Evolutionary conservation across 805 yeast genomes (phyloP), one percentile per base, ranked within the genome.

Genomic region (Schizosaccharomyces osmophilus): DNA sequence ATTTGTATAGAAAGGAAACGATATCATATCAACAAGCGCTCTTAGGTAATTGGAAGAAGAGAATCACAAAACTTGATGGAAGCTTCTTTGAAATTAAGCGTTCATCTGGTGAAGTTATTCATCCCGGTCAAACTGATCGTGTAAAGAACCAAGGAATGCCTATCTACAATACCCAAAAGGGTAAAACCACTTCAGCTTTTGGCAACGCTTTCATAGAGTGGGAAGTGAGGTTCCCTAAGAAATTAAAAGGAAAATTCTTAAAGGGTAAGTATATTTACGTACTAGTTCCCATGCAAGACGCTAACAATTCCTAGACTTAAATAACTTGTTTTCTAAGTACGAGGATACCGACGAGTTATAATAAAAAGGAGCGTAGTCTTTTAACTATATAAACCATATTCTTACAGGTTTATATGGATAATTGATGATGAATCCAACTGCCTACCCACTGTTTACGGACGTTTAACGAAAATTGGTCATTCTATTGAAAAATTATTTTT

Each of bases 111-210:
- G 73, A 73, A 41, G 68, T 76, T 9, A 81, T 85, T 1, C 65
- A 73, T 57, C 74, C 81, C 67, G 94, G 94, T 2, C 85, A 87
- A 65, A 75, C 84, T 6, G 95, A 93, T 70, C 71, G 76, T 2
- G 65, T 90, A 42, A 73, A 75, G 64, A 88, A 85, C 5, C 82
- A 79, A 67, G 98, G 98, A 29, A 87, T 93, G 97, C 97, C 97
- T 1, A 64, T 75, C 4, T 65, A 67, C 29, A 76, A 57, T 26
- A 15, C n/a, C 5, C 48, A 31, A 15, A 41, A 36, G 24, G 39
- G 39, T 32, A 41, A 57, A 36, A 26, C 60, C 5, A 39, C 60
- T 1, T 26, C 31, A 15, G 29, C 42, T 17, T 15, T n/a, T 57
- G 60, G 60, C 11, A 41, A 36, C n/a, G 48, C 48, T 36, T 57